phyloP scores from a whole-genome alignment of 306 rosid species.

The Cyamopsis tetragonoloba region DNA sequence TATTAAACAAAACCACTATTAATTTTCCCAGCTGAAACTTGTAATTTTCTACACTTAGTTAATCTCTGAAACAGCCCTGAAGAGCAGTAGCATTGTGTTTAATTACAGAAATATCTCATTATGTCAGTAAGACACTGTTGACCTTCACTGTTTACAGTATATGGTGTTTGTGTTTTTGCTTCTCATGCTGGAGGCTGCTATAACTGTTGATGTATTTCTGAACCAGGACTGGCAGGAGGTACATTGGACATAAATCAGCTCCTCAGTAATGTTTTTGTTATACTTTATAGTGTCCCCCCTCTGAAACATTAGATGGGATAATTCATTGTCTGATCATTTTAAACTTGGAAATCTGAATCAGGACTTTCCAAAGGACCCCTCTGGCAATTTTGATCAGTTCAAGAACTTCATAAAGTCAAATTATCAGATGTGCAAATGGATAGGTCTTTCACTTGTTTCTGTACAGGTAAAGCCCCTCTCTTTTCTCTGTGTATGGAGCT shows the following conservation, averaged over 20 bases:
- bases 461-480: constrained; percentile 53
- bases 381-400: constrained; percentile 59
- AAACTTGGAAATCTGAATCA: constrained; percentile 29
- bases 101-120: not conserved
- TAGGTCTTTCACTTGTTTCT: constrained; percentile 57
- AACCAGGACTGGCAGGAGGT: constrained; percentile 78
- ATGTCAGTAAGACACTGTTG: constrained; percentile 7
- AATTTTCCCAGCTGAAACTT: not conserved
- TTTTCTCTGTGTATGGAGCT: constrained; percentile 8
- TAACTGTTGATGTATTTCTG: constrained; percentile 60
- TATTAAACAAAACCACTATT: not conserved
- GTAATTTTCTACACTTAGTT: not conserved
- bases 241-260: not conserved
- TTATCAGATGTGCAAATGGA: constrained; percentile 69
- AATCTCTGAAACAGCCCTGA: not conserved
- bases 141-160: constrained; percentile 50
- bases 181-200: constrained; percentile 68
- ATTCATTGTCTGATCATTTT: constrained; percentile 18
- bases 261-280: not conserved
- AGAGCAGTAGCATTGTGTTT: not conserved
- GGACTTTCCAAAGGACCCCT: constrained; percentile 82
- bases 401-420: constrained; percentile 57
- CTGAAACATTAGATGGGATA: not conserved
- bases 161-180: constrained; percentile 57
- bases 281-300: not conserved